A percentile compares a stretch with the other conserved stretches of the same genome.
Conservation (phyloP, 2,329 filamentous ascomycete genomes). For the Trichoderma semiorbis region DNA sequence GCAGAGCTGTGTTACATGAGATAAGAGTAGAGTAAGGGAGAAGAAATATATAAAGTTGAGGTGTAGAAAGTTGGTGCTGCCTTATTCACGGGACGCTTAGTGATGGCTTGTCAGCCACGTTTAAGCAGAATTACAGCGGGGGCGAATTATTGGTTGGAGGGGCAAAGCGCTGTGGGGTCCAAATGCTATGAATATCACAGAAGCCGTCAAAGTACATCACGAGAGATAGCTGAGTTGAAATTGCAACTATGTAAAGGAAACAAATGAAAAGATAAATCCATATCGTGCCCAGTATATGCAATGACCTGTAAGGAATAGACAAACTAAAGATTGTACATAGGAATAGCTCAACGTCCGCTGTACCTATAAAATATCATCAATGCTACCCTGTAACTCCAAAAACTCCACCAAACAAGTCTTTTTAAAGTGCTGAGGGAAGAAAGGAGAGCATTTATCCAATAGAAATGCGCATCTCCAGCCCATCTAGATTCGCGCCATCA, state of each 20-base stretch:
- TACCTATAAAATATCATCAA: neutral
- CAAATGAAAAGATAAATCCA: neutral
- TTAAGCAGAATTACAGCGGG: neutral
- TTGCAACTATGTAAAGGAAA: neutral
- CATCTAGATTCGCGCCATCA: neutral
- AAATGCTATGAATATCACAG: neutral
- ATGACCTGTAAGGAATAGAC: neutral
- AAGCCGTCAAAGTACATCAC: neutral
- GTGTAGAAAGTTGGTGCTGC: neutral
- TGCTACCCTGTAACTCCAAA: conserved; percentile 6
- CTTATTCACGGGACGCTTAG: neutral
- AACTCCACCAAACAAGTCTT: neutral
- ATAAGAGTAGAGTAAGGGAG: neutral
- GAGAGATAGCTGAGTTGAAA: neutral
- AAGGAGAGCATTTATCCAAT: neutral
- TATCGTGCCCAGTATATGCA: neutral
- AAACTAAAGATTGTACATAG: conserved; percentile 2
- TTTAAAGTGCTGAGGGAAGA: neutral
- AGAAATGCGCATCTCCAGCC: neutral
- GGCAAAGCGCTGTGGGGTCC: neutral
- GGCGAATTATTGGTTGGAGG: neutral
- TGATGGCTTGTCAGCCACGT: conserved; percentile 7
- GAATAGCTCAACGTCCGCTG: neutral
- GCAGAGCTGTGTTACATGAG: neutral
- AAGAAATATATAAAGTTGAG: neutral